Evolutionary conservation across 148 eudicot genomes (phyloP).

Genomic region (Pharnaceum exiguum): DNA sequence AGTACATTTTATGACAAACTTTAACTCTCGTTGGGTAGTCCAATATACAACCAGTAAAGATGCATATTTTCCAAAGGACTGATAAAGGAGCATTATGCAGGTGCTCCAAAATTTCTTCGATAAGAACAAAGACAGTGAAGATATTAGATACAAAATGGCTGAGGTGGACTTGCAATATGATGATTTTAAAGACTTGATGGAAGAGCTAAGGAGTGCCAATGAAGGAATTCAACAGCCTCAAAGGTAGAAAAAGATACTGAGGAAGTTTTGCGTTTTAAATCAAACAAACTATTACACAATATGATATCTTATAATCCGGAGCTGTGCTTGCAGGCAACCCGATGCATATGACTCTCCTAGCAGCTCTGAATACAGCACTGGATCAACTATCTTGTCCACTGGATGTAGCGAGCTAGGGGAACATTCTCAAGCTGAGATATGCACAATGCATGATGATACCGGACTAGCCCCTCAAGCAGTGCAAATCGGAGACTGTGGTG

Average conservation of each 20-base stretch:
- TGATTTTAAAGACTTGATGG: constrained; percentile 50
- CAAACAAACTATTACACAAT: not conserved
- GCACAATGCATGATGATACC: constrained; percentile 38
- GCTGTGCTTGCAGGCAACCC: constrained; percentile 46
- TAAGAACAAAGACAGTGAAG: constrained; percentile 54
- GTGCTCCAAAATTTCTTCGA: constrained; percentile 60
- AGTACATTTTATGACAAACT: too few species aligned
- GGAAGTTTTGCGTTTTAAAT: not conserved
- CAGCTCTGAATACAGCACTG: constrained; percentile 82
- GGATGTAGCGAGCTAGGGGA: constrained; percentile 45
- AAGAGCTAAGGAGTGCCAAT: constrained; percentile 47
- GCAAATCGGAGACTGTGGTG: constrained; percentile 23
- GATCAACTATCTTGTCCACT: constrained; percentile 47
- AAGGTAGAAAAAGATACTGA: constrained; percentile 39
- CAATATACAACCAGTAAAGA: not conserved
- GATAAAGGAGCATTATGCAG: constrained; percentile 30
- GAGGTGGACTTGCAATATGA: constrained; percentile 55
- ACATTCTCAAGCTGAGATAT: constrained; percentile 42
- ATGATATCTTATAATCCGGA: constrained; percentile 10
- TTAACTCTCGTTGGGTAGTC: not conserved
- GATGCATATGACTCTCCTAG: constrained; percentile 60
- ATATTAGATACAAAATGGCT: constrained; percentile 20
- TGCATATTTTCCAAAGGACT: not conserved
- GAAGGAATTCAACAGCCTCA: constrained; percentile 46
- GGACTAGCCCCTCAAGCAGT: constrained; percentile 31